phyloP scores from a whole-genome alignment of 805 yeast genomes.

The Pichia exigua region DNA sequence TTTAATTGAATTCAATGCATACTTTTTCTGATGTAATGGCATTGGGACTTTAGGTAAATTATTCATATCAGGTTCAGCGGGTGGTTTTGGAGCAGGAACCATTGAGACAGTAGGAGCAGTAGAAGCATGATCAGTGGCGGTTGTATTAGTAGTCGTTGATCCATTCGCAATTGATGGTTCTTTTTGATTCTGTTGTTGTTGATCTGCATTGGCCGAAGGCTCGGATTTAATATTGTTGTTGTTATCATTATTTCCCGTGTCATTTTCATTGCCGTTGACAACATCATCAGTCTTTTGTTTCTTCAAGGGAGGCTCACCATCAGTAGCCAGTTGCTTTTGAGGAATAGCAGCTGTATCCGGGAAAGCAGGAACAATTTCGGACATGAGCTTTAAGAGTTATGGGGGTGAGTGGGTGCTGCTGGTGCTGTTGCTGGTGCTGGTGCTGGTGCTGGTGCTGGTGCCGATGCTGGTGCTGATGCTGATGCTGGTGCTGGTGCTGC shows the following conservation, averaged over 20 bases:
- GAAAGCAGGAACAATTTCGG: neutral
- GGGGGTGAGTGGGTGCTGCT: too few species aligned
- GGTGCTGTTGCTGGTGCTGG: too few species aligned
- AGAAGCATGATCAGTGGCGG: neutral
- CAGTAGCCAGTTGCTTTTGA: neutral
- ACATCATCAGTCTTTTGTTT: neutral
- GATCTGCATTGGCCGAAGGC: neutral
- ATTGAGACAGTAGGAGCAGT: conserved; percentile 19
- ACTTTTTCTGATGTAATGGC: conserved; percentile 79
- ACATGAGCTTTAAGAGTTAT: neutral
- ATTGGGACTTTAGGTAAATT: conserved; percentile 60
- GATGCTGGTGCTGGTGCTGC: neutral
- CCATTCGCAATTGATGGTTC: neutral
- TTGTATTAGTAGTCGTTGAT: neutral
- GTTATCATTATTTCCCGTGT: neutral
- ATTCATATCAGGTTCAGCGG: conserved; percentile 64
- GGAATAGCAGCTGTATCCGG: neutral
- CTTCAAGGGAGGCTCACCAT: neutral
- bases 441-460: too few species aligned
- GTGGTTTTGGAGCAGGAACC: conserved; percentile 70
- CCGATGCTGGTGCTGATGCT: too few species aligned
- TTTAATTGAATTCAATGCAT: conserved; percentile 68
- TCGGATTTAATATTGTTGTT: neutral
- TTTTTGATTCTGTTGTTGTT: neutral
- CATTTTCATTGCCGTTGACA: neutral